A percentile compares a stretch with the other conserved stretches of the same genome.
phyloP scores from a whole-genome alignment of 2,329 filamentous ascomycete genomes.

The Huntiella bhutanensis region DNA sequence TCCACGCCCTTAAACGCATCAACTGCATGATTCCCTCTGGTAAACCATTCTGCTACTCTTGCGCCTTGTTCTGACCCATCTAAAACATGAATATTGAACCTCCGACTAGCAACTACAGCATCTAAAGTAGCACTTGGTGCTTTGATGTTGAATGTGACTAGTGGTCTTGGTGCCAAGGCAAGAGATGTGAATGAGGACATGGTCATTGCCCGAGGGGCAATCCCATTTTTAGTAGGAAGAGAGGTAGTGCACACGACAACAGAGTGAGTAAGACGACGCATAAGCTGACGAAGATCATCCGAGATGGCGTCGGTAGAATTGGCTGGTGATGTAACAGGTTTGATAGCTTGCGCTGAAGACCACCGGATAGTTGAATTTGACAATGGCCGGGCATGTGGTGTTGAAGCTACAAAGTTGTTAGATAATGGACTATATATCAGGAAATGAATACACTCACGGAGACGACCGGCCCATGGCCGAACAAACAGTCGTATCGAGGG shows the following conservation, averaged over 20 bases:
- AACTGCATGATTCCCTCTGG: constrained; percentile 26
- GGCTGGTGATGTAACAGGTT: too few relatives aligned
- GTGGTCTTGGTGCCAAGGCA: constrained; percentile 25
- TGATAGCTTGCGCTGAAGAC: too few relatives aligned
- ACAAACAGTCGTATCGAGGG: too few relatives aligned
- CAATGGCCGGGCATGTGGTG: too few relatives aligned
- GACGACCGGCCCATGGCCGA: too few relatives aligned
- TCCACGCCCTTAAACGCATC: constrained; percentile 23
- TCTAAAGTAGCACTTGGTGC: constrained; percentile 36
- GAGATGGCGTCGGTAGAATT: constrained; percentile 14
- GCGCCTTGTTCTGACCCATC: constrained; percentile 28
- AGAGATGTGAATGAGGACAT: constrained; percentile 42
- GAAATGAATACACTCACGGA: too few relatives aligned
- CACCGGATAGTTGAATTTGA: too few relatives aligned
- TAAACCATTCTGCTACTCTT: constrained; percentile 31
- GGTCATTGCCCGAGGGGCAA: constrained; percentile 31
- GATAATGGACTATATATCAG: too few relatives aligned
- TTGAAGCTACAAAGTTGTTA: too few relatives aligned
- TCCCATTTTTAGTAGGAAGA: constrained; percentile 13
- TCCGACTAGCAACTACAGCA: constrained; percentile 25
- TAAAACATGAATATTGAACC: constrained; percentile 38
- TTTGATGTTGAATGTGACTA: constrained; percentile 38
- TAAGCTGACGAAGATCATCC: constrained; percentile 31
- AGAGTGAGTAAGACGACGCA: constrained; percentile 34
- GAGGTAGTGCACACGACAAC: constrained; percentile 36